phyloP scores from a whole-genome alignment of 345 rosid genomes.

The Eucalyptus albens region DNA sequence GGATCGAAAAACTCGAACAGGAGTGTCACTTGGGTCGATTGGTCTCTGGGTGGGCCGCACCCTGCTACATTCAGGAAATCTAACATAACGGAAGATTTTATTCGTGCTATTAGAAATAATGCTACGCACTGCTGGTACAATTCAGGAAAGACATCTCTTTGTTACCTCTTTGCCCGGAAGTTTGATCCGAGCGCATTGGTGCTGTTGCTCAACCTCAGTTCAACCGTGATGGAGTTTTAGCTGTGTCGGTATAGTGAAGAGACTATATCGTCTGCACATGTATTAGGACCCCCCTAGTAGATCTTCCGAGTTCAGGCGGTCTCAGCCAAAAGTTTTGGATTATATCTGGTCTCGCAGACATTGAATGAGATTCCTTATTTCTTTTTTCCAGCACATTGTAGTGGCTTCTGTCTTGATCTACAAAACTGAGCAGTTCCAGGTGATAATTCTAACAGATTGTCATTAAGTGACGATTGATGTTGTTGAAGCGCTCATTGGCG shows the following conservation, averaged over 20 bases:
- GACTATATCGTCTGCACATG: not conserved
- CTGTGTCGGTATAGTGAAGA: not conserved
- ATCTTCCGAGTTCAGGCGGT: not conserved
- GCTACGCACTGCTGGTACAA: slow-evolving; percentile 59
- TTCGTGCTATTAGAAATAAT: slow-evolving; percentile 51
- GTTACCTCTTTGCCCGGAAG: slow-evolving; percentile 88
- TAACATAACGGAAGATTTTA: slow-evolving; percentile 50
- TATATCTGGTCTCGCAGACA: not conserved
- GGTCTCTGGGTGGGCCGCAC: slow-evolving; percentile 89
- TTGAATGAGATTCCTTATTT: not conserved
- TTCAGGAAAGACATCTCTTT: slow-evolving; percentile 42
- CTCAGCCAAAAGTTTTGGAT: not conserved
- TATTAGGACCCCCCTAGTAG: not conserved
- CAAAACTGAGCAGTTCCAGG: not conserved
- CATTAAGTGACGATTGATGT: not conserved
- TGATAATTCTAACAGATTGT: not conserved
- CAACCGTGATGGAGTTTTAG: slow-evolving; percentile 55
- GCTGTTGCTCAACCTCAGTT: slow-evolving; percentile 63
- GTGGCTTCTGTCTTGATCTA: not conserved
- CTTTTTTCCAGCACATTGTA: not conserved
- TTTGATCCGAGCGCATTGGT: slow-evolving; percentile 62
- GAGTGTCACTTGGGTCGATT: slow-evolving; percentile 82
- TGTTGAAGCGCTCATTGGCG: not conserved
- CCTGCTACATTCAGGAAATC: slow-evolving; percentile 48
- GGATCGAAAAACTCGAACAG: slow-evolving; percentile 61